Conservation (phyloP, 2,329 filamentous ascomycete genomes). For the Cytospora paraplurivora region DNA sequence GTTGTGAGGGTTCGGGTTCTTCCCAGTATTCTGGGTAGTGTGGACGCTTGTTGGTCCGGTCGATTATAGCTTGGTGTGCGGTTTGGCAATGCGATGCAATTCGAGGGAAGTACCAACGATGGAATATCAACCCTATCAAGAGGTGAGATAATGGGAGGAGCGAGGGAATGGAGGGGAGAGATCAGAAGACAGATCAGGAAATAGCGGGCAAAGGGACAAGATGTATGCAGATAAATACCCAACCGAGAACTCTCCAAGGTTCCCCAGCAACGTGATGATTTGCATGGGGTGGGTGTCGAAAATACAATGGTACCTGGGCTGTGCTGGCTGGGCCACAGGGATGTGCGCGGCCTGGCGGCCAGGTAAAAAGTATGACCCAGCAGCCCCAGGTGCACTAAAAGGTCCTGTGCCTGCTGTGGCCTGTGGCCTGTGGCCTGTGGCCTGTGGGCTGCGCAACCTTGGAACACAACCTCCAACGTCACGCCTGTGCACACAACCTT, state of each 20-base stretch:
- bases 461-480: constrained; percentile 15
- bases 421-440: constrained; percentile 9
- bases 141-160: constrained; percentile 4
- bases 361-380: not conserved
- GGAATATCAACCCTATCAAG: constrained; percentile 11
- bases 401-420: constrained; percentile 15
- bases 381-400: not conserved
- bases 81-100: not conserved
- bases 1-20: not conserved
- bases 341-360: not conserved
- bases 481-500: constrained; percentile 1
- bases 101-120: constrained; percentile 13
- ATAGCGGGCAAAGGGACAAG: constrained; percentile 2
- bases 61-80: constrained; percentile 1
- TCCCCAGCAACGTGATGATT: not conserved
- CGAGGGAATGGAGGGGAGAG: constrained; percentile 13
- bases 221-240: constrained; percentile 20
- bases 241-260: not conserved
- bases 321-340: constrained; percentile 15
- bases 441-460: not conserved
- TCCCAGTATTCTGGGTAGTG: no score
- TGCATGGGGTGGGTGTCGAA: no score
- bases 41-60: not conserved
- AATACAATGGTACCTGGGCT: not conserved
- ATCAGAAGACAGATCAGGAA: not conserved